Percentiles rank a stretch among this genome's conserved stretches.
Evolutionary conservation across 805 yeast species (phyloP).

Genomic region (Candida stauntonica): DNA sequence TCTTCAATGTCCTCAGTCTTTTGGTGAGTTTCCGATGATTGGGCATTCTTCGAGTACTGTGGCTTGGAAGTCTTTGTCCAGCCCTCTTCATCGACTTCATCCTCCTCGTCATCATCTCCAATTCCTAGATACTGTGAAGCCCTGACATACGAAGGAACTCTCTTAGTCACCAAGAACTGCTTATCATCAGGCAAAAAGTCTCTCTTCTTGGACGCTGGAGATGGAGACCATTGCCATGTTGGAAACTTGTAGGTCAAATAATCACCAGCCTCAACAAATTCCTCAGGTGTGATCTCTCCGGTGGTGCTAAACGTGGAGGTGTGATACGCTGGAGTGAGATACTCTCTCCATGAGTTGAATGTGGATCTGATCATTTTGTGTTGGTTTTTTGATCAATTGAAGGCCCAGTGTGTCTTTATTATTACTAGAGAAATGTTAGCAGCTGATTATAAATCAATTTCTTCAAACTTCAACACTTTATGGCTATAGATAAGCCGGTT

Average conservation of each 20-base stretch:
- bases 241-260: slow-evolving; percentile 89
- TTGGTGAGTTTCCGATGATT: too few relatives aligned
- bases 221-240: slow-evolving; percentile 89
- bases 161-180: slow-evolving; percentile 82
- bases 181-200: slow-evolving; percentile 82
- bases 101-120: slow-evolving; percentile 34
- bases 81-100: slow-evolving; percentile 45
- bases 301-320: slow-evolving; percentile 79
- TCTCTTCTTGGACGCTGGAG: slow-evolving; percentile 48
- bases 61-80: slow-evolving; percentile 46
- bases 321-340: slow-evolving; percentile 85
- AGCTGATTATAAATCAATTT: too few relatives aligned
- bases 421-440: too few relatives aligned
- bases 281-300: slow-evolving; percentile 95
- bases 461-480: too few relatives aligned
- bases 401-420: neutral
- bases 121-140: slow-evolving; percentile 50
- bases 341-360: slow-evolving; percentile 81
- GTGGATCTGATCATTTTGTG: slow-evolving; percentile 53
- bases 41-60: too few relatives aligned
- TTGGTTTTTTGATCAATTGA: neutral
- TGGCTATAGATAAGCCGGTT: too few relatives aligned
- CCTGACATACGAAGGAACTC: slow-evolving; percentile 80
- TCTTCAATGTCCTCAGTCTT: slow-evolving; percentile 32
- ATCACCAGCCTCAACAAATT: slow-evolving; percentile 92